A percentile compares a stretch with the other conserved stretches of the same genome.
Conservation (phyloP, 805 yeast species). For the Sungouiella thailandica region DNA sequence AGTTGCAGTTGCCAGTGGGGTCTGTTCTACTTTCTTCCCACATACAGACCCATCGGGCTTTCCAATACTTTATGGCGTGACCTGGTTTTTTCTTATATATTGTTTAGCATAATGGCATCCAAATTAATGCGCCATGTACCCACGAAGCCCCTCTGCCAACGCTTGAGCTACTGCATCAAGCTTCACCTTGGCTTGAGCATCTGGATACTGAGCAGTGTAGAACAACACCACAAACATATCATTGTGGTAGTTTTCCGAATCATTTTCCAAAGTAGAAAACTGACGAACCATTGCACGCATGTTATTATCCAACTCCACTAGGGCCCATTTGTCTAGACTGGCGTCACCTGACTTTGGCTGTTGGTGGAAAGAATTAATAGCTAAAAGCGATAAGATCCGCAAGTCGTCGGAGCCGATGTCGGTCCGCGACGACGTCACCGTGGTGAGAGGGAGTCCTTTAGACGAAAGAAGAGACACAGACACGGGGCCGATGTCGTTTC, state of each 20-base stretch:
- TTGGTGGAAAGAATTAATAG: constrained; percentile 22
- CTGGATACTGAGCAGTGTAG: constrained; percentile 23
- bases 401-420: constrained; percentile 24
- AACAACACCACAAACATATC: constrained; percentile 28
- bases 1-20: no score
- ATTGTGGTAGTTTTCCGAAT: constrained; percentile 5
- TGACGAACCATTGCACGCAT: constrained; percentile 24
- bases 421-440: constrained; percentile 23
- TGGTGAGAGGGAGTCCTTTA: constrained; percentile 36
- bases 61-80: no score
- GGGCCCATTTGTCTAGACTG: constrained; percentile 22
- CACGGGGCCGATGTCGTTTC: constrained; percentile 16
- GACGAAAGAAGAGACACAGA: constrained; percentile 31
- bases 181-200: constrained; percentile 32
- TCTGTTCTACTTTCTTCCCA: no score
- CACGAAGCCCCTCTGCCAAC: constrained; percentile 30
- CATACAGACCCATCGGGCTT: no score
- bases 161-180: constrained; percentile 27
- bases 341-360: constrained; percentile 11
- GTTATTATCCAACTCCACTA: constrained; percentile 24
- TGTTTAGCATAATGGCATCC: neutral
- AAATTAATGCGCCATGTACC: constrained; percentile 14
- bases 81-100: neutral
- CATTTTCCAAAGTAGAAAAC: constrained; percentile 11
- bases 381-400: constrained; percentile 32